These are phyloP conservation scores for Camellia sinensis DNA, from an alignment of 148 eudicot species.

Conservation along the genomic window DNA sequence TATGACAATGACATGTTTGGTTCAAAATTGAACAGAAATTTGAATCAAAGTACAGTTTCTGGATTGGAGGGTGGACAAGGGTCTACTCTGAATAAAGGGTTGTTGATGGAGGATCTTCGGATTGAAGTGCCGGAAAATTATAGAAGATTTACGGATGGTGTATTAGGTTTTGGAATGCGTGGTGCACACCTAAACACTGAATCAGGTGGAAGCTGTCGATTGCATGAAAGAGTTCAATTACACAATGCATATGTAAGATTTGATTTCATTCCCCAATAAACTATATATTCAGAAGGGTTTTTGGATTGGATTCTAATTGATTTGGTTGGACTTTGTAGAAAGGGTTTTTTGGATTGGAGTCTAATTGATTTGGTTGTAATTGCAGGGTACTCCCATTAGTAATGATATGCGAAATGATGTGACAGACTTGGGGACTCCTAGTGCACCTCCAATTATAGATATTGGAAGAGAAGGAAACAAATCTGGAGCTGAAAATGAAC, in stretches of 20 bases:
- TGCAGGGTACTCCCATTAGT: constrained; percentile 61
- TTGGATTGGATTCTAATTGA: neutral
- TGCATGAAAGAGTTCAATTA: constrained; percentile 23
- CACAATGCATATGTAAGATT: constrained; percentile 48
- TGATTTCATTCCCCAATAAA: neutral
- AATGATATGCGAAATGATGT: constrained; percentile 32
- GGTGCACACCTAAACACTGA: constrained; percentile 27
- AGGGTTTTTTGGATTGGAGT: neutral
- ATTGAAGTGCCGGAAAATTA: constrained; percentile 46
- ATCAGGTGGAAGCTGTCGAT: constrained; percentile 32
- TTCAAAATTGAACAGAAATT: constrained; percentile 14
- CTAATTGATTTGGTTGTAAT: constrained; percentile 3
- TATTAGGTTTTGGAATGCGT: constrained; percentile 22
- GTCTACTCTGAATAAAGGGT: constrained; percentile 59
- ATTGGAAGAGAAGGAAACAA: constrained; percentile 26
- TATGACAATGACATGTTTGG: constrained; percentile 27
- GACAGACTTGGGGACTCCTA: constrained; percentile 69
- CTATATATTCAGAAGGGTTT: neutral
- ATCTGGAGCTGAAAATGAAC: constrained; percentile 27
- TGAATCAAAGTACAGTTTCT: constrained; percentile 6
- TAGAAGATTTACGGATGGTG: constrained; percentile 37
- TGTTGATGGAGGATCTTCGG: constrained; percentile 40
- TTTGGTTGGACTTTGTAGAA: neutral
- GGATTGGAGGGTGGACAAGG: constrained; percentile 5
- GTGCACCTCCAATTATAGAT: constrained; percentile 80